Base-by-base conservation (phyloP, 768 basidiomycete genomes). In the Hydnomerulius pinastri region DNA sequence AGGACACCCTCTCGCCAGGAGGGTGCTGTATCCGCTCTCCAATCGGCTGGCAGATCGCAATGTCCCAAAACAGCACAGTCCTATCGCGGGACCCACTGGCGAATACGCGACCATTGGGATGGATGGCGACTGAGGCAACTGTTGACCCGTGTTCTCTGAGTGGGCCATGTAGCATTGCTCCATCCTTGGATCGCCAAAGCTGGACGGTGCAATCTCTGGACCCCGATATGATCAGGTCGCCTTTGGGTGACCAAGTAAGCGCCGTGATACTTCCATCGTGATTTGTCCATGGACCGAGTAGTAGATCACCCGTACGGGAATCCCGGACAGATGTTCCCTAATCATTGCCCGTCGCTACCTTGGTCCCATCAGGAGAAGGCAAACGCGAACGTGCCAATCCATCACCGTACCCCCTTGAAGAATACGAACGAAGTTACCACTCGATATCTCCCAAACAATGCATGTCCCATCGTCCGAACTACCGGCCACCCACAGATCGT, bases 51-150 rank as follows among this genome's bases (percentile, higher is more conserved):
- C 56, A 33, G 15, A 50, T 41, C 1, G 1, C 12, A 20, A 51
- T 23, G 42, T 57, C 41, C 49, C 56, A 57, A 18, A 57, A 15
- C 10, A 42, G 27, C 23, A 57, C 25, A 21, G 42, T 44, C 12
- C 12, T 13, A 30, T 61, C 56, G 15, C n/a, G 1, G 13, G 58
- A 62, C 6, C 46, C 46, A 18, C 51, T 62, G 20, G 51, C 54
- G 30, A 62, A 45, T 10, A 43, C 10, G 6, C n/a, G 20, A n/a
- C 51, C 59, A 49, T 60, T 44, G 11, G 55, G 58, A 11, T 63
- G 56, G 43, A 61, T 55, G 0, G 57, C 57, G 24, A 67, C 28
- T 27, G 48, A 23, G 21, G 50, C 46, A 5, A 64, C 46, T 1
- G 30, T n/a, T 23, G n/a, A 44, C n/a, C 62, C 58, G 5, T 40